These are phyloP conservation scores for Xanthoconium purpureum DNA, from an alignment of 768 basidiomycete species.

Conservation along the genomic window DNA sequence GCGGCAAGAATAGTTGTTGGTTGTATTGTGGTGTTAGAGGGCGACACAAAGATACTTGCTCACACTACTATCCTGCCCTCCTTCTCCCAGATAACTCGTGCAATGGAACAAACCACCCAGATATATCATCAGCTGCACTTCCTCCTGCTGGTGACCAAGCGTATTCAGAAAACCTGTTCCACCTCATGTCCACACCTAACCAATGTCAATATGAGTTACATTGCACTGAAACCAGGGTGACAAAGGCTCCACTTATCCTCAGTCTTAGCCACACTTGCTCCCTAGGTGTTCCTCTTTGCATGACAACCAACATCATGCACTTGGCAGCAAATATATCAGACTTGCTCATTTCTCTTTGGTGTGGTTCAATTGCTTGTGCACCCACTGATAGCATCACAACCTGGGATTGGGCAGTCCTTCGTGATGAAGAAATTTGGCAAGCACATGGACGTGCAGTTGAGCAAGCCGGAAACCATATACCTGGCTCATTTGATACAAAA, in stretches of 20 bases:
- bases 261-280: background rate
- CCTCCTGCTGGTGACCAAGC: background rate
- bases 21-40: background rate
- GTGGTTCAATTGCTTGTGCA: background rate
- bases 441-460: background rate
- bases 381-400: background rate
- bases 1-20: background rate
- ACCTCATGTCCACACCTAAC: no score
- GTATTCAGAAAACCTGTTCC: no score
- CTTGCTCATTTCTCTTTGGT: background rate
- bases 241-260: background rate
- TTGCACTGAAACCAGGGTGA: background rate
- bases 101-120: background rate
- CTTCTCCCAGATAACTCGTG: background rate
- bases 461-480: background rate
- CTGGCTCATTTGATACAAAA: background rate
- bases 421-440: background rate
- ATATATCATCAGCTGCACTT: background rate
- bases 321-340: background rate
- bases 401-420: background rate
- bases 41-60: background rate
- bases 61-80: background rate
- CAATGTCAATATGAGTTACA: no score
- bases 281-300: background rate
- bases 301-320: constrained; percentile 10